Base-by-base conservation (phyloP, 371 early-diverging fungal species). In the Catenaria anguillulae region DNA sequence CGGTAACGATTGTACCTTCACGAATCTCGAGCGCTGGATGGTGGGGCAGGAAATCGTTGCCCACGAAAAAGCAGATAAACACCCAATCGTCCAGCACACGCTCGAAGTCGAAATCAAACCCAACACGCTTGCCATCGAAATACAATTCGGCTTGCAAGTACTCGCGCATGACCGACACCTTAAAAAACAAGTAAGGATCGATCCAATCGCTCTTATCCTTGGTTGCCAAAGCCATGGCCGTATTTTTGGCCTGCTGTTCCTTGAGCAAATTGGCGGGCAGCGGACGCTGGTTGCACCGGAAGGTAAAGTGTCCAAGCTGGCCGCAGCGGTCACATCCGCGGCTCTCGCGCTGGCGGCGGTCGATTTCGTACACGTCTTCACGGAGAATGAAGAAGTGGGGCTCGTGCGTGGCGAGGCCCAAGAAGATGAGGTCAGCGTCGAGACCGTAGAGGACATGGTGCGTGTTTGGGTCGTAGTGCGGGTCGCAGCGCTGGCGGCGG, bases 381-480 rank as follows among this genome's bases (percentile, higher is more conserved):
- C 99, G 83, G 66, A 99, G 75, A 35, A 99, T 79, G 55, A 89
- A 82, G 69, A 99, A 90, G 70, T 97, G 93, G 29, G 94, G 91
- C 68, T 97, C 96, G 70, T 97, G 96, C 56, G 89, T 87, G 50
- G 95, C 70, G 59, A 98, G 73, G 5, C 97, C 97, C 19, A 99
- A 79, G 90, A 99, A 96, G 63, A 99, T 91, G 48, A 99, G 77
- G 77, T 99, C 99, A 24, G 99, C 99, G 75, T 99, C 99, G 58
- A 98, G 80, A 21, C 97, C 96, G 73, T 97, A 99, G 29, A 99
- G 81, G 70, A 93, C 91, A 72, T 98, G 98, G 48, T 92, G 78
- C 12, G 82, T 81, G 69, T 94, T 93, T 62, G 89, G 84, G 63
- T 85, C 69, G 70, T 92, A 88, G 48, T 81, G 81, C 15, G 85